Evolutionary conservation across 495 filamentous ascomycete species (phyloP).

Genomic region (Penicillium longicatenatum): DNA sequence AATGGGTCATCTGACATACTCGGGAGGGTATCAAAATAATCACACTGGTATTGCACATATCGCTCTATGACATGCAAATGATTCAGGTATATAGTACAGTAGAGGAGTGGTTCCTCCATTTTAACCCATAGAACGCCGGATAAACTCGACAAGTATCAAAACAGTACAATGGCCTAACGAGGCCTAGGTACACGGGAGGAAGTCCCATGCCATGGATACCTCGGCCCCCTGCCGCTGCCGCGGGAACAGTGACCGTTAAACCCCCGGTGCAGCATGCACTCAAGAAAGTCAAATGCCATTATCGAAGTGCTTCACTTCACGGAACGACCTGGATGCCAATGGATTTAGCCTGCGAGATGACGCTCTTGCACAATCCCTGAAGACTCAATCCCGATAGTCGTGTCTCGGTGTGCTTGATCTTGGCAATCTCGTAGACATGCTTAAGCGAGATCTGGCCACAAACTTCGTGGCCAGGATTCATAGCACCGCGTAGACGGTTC

Average conservation of each 20-base stretch:
- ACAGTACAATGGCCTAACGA: neutral
- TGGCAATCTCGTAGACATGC: constrained; percentile 97
- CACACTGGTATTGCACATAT: constrained; percentile 4
- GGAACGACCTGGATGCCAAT: constrained; percentile 81
- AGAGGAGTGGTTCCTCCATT: neutral
- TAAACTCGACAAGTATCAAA: constrained; percentile 3
- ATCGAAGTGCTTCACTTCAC: constrained; percentile 36
- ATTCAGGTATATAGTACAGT: constrained; percentile 15
- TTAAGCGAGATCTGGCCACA: constrained; percentile 87
- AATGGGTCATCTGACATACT: constrained; percentile 3
- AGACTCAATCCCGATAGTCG: constrained; percentile 78
- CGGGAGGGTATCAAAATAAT: neutral
- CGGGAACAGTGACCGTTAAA: neutral
- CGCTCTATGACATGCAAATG: constrained; percentile 3
- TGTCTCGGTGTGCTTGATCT: constrained; percentile 87
- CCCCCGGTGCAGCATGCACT: constrained; percentile 10
- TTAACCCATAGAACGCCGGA: constrained; percentile 8
- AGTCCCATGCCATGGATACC: neutral
- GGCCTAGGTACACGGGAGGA: neutral
- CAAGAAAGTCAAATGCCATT: constrained; percentile 12
- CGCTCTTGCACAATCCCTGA: constrained; percentile 78
- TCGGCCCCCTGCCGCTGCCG: neutral
- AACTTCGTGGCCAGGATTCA: constrained; percentile 73
- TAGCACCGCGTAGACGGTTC: constrained; percentile 75
- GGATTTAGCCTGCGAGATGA: constrained; percentile 86